A percentile compares a stretch with the other conserved stretches of the same genome.
Conservation (phyloP, 2,329 filamentous ascomycete species). For the Dendryphion nanum region DNA sequence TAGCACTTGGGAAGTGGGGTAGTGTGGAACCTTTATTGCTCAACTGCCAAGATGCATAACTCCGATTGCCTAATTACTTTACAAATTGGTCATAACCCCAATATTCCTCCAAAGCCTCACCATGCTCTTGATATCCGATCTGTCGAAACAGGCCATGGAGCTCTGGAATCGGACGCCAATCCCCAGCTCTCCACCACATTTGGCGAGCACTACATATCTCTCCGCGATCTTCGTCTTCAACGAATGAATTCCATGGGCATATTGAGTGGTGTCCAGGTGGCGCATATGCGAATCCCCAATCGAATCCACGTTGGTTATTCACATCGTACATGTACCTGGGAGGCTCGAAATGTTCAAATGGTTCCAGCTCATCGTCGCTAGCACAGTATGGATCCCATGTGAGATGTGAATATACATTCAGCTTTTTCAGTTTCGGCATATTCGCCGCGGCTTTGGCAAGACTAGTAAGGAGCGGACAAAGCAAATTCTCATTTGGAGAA, state of each 20-base stretch:
- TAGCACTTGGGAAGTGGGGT: too few relatives aligned
- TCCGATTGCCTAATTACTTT: neutral
- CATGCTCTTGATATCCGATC: constrained; percentile 6
- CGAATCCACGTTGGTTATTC: too few relatives aligned
- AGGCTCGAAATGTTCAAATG: constrained; percentile 2
- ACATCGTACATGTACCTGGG: neutral
- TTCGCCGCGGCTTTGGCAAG: constrained; percentile 15
- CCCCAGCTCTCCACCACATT: constrained; percentile 8
- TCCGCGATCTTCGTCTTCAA: too few relatives aligned
- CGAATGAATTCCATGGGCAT: too few relatives aligned
- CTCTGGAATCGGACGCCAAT: constrained; percentile 7
- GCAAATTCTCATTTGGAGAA: constrained; percentile 9
- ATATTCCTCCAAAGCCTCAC: constrained; percentile 4
- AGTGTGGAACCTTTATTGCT: too few relatives aligned
- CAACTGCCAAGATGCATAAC: too few relatives aligned
- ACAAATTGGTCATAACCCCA: constrained; percentile 6
- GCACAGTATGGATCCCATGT: constrained; percentile 2
- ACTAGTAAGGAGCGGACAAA: constrained; percentile 14
- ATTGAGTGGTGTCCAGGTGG: constrained; percentile 1
- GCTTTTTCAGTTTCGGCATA: constrained; percentile 11
- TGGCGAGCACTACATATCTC: constrained; percentile 5
- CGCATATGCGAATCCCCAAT: constrained; percentile 8
- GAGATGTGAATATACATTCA: constrained; percentile 11
- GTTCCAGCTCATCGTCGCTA: neutral
- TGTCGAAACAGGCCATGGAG: constrained; percentile 6